phyloP scores from a whole-genome alignment of 2,329 filamentous ascomycete genomes.

The Fusarium praegraminearum region DNA sequence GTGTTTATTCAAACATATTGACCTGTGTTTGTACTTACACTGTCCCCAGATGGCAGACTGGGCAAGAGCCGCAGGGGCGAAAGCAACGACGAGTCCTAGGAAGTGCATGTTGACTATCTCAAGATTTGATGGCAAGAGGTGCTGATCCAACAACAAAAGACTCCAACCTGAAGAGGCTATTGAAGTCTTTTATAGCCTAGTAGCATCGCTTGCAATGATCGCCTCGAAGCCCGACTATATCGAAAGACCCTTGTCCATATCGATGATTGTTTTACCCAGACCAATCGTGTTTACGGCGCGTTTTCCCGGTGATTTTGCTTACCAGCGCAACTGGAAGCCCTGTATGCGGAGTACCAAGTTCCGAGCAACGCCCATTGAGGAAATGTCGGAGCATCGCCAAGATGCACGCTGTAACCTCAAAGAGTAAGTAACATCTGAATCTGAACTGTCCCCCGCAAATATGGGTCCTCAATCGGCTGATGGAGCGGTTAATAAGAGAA shows the following conservation, averaged over 20 bases:
- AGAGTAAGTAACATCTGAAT: background rate
- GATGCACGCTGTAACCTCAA: slow-evolving; percentile 4
- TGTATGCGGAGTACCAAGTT: slow-evolving; percentile 29
- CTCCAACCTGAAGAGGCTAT: background rate
- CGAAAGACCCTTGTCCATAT: background rate
- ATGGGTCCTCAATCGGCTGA: background rate
- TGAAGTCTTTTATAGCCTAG: slow-evolving; percentile 12
- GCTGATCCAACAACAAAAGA: background rate
- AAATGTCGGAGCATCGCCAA: slow-evolving; percentile 30
- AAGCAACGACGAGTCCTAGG: slow-evolving; percentile 9
- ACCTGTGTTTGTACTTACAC: background rate
- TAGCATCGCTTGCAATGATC: background rate
- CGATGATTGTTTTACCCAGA: background rate
- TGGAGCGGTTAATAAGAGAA: background rate
- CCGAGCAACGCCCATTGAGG: slow-evolving; percentile 25
- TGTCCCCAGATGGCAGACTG: slow-evolving; percentile 24
- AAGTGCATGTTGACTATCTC: slow-evolving; percentile 11
- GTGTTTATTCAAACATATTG: accelerated
- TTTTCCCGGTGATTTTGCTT: slow-evolving; percentile 12
- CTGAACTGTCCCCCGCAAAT: slow-evolving; percentile 1
- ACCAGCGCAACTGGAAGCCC: background rate
- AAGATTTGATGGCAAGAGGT: background rate
- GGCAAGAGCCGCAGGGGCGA: slow-evolving; percentile 14
- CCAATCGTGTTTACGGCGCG: background rate
- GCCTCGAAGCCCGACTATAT: background rate